A percentile compares a stretch with the other conserved stretches of the same genome.
These are phyloP conservation scores for Colletotrichum sp. DNA, from an alignment of 2,329 filamentous ascomycete species.

Conservation along the genomic window DNA sequence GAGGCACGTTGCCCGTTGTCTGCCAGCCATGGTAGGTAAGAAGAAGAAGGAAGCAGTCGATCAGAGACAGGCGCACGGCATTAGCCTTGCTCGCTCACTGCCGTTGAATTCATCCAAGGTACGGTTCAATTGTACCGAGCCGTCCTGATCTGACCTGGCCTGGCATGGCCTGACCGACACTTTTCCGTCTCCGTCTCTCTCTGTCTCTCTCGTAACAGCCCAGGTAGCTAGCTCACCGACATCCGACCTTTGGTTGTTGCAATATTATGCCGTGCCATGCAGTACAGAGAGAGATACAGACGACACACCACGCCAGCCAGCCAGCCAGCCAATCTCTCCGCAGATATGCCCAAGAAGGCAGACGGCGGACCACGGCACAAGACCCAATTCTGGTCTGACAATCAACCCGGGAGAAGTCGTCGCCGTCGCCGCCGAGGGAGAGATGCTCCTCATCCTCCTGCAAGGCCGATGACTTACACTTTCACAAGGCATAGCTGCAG, in stretches of 20 bases:
- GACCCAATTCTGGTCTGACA: neutral
- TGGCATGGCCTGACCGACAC: neutral
- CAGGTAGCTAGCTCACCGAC: neutral
- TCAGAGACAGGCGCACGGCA: neutral
- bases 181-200: neutral
- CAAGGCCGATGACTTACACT: slow-evolving; percentile 8
- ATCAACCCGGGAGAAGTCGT: neutral
- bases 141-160: neutral
- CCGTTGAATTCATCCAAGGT: neutral
- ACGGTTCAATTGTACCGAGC: neutral
- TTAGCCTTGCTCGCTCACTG: neutral
- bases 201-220: neutral
- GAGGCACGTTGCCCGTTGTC: neutral
- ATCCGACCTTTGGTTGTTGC: neutral
- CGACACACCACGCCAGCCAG: neutral
- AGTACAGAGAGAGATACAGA: neutral
- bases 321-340: neutral
- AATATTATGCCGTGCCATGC: neutral
- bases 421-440: neutral
- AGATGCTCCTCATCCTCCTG: neutral
- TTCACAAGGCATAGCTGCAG: slow-evolving; percentile 10
- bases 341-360: neutral
- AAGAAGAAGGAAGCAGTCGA: neutral
- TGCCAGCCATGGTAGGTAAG: neutral
- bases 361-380: neutral